Base-by-base conservation (phyloP, 371 early-diverging fungal species). In the Haplosporangium sp. region DNA sequence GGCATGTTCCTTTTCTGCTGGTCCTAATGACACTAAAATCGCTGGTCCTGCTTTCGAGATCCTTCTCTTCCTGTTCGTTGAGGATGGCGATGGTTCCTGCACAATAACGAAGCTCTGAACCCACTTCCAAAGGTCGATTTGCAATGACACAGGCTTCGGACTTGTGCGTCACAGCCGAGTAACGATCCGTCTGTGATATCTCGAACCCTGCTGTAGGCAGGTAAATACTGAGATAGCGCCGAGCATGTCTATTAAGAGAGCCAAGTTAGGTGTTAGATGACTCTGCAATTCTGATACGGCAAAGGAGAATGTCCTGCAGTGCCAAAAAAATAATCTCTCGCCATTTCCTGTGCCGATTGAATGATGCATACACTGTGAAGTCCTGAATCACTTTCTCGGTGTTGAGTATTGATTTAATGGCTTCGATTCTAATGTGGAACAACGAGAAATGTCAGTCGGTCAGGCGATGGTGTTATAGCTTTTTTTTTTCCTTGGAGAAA, bases 11-110 rank as follows among this genome's bases (percentile, higher is more conserved):
- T 53, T 88, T 85, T 37, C 92, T 85, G 29, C 88, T 86, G 23
- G 94, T 93, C 82, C 86, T 93, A 87, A 98, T 94, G 67, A 98
- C 93, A 62, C 91, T 92, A 69, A 97, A 96, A 79, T 98, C 97
- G 11, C 90, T 85, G 16, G 85, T 81, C 20, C 84, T 84, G 47
- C 87, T 85, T 60, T 87, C 88, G 47, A 96, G 84, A 40, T 86
- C 77, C 43, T 84, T 84, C 58, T 94, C 93, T 55, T 96, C 95
- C 40, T 87, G 81, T 6, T 87, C 86, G 36, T 89, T 88, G 50
- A 97, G 71, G 57, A 76, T 81, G 7, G 94, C 93, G 50, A 95
- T 91, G 54, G 90, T 87, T 9, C 97, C 98, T 4, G 89, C 85
- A 65, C 95, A 95, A n/a, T 86, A 82, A 8, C 82, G 77, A 37